phyloP scores from a whole-genome alignment of 768 basidiomycete genomes.

The Phanerochaete sordida region DNA sequence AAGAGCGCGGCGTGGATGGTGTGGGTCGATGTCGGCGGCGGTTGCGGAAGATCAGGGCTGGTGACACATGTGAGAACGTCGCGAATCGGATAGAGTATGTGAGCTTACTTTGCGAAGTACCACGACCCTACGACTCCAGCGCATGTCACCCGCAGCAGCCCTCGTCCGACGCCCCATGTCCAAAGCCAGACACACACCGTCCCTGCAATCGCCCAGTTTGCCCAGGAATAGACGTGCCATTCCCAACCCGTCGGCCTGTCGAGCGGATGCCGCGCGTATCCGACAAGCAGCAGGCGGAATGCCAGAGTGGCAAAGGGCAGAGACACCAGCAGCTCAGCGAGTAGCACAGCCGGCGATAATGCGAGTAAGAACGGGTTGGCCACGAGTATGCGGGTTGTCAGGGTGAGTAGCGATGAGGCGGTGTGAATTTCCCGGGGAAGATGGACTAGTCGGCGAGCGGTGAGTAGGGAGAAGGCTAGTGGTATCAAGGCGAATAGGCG shows the following conservation, averaged over 20 bases:
- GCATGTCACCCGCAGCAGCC: conserved; percentile 69
- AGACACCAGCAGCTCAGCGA: conserved; percentile 60
- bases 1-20: conserved; percentile 74
- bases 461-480: conserved; percentile 62
- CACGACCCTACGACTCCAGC: conserved; percentile 87
- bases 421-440: conserved; percentile 71
- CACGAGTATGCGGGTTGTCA: conserved; percentile 69
- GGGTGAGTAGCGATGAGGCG: conserved; percentile 51
- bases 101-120: conserved; percentile 73
- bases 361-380: conserved; percentile 72
- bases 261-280: conserved; percentile 47
- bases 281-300: conserved; percentile 73
- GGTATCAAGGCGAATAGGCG: conserved; percentile 78
- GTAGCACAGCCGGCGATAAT: conserved; percentile 70
- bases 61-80: not conserved
- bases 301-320: conserved; percentile 79
- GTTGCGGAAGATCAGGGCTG: conserved; percentile 31
- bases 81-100: not conserved
- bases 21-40: conserved; percentile 56
- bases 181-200: conserved; percentile 59
- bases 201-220: conserved; percentile 67
- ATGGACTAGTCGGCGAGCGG: conserved; percentile 66
- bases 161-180: conserved; percentile 78
- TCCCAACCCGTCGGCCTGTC: conserved; percentile 43
- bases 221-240: conserved; percentile 62